Conservation (phyloP, 2,329 filamentous ascomycete genomes). For the Beauveria sp. region DNA sequence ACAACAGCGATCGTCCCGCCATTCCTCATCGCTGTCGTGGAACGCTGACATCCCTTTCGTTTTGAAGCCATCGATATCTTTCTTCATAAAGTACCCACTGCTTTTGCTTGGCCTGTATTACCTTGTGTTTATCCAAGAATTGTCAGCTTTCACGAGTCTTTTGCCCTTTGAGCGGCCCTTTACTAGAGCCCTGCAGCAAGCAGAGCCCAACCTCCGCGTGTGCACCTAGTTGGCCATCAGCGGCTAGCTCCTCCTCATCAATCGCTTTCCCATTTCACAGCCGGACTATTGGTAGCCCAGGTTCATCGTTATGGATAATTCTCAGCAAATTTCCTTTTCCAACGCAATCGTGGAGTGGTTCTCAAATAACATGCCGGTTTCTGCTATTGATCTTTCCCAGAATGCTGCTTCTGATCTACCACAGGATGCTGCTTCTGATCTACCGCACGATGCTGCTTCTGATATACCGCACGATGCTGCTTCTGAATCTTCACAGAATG, state of each 20-base stretch:
- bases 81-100: background rate
- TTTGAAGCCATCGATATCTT: background rate
- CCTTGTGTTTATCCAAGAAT: background rate
- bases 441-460: no score
- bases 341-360: background rate
- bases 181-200: background rate
- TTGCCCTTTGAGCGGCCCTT: background rate
- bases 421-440: no score
- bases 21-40: background rate
- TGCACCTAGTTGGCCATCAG: background rate
- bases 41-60: background rate
- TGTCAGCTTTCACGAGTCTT: background rate
- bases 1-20: background rate
- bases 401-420: no score
- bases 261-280: background rate
- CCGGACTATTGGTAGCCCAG: background rate
- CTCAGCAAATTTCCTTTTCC: background rate
- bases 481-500: no score
- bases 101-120: background rate
- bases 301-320: background rate
- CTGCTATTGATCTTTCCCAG: no score
- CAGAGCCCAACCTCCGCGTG: background rate
- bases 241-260: background rate
- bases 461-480: no score
- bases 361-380: background rate